A percentile compares a stretch with the other conserved stretches of the same genome.
These are phyloP conservation scores for Agroathelia rolfsii DNA, from an alignment of 1,284 basidiomycete genomes.

Conservation along the genomic window DNA sequence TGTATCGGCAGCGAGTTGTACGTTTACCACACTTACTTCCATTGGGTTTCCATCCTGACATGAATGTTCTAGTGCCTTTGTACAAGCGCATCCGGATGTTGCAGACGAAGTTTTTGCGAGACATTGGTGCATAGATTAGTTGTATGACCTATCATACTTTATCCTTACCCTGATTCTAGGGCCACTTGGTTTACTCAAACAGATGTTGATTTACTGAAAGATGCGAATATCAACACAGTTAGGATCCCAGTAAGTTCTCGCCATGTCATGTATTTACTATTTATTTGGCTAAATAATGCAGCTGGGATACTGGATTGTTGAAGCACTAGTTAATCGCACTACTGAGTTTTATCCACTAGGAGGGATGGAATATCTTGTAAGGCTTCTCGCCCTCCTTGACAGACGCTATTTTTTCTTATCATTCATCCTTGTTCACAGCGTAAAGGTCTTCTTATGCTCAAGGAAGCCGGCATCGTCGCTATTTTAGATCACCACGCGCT, in stretches of 20 bases:
- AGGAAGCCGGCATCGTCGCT: conserved; percentile 49
- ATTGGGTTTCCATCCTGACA: not conserved
- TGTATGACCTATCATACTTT: not conserved
- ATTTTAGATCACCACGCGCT: conserved; percentile 72
- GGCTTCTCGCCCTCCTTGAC: conserved; percentile 11
- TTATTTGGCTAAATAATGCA: conserved; percentile 16
- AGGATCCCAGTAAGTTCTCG: conserved; percentile 51
- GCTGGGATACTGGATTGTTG: conserved; percentile 77
- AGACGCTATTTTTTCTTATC: too few relatives aligned
- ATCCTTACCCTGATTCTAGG: conserved; percentile 26
- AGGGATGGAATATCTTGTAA: conserved; percentile 53
- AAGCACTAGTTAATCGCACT: conserved; percentile 51
- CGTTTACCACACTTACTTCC: conserved; percentile 13
- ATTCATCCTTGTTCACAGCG: conserved; percentile 27
- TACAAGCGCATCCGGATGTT: conserved; percentile 43
- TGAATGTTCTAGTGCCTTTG: conserved; percentile 35
- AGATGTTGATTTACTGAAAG: conserved; percentile 44
- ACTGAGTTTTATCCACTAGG: conserved; percentile 61
- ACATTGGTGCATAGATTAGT: conserved; percentile 42
- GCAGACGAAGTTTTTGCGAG: conserved; percentile 49
- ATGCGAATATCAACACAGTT: conserved; percentile 59
- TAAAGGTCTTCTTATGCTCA: conserved; percentile 48
- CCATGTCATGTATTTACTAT: not conserved
- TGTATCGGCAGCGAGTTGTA: conserved; percentile 58
- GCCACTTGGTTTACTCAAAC: conserved; percentile 60